These are phyloP conservation scores for Populus simonii DNA, from an alignment of 345 rosid species.

Conservation along the genomic window DNA sequence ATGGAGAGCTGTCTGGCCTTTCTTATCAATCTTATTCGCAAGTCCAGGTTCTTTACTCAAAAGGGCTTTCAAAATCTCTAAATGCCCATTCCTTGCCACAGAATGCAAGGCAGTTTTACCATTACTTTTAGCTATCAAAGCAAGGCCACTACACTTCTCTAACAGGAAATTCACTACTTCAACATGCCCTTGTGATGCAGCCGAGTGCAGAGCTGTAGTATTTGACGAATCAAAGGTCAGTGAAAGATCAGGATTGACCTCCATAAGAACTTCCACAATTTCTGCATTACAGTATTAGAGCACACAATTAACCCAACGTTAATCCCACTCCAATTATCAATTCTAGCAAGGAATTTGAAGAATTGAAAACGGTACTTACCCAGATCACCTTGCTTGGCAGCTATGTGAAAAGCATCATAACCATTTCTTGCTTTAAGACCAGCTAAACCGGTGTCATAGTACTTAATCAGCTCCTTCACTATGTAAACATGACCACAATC, in stretches of 20 bases:
- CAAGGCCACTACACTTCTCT: constrained; percentile 55
- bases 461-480: constrained; percentile 60
- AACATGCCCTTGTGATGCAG: constrained; percentile 77
- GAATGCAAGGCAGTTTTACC: constrained; percentile 84
- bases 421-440: constrained; percentile 70
- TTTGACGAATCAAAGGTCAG: constrained; percentile 74
- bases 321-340: not conserved
- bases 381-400: constrained; percentile 79
- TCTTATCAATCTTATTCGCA: constrained; percentile 57
- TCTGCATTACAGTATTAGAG: constrained; percentile 35
- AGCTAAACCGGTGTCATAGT: constrained; percentile 55
- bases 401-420: constrained; percentile 82
- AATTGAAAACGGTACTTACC: constrained; percentile 37
- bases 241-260: constrained; percentile 57
- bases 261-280: constrained; percentile 59
- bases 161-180: constrained; percentile 62
- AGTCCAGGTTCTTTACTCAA: constrained; percentile 52
- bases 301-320: not conserved
- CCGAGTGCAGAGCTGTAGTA: constrained; percentile 75
- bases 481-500: constrained; percentile 61
- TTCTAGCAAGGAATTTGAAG: not conserved
- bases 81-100: constrained; percentile 82
- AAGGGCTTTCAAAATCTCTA: constrained; percentile 65
- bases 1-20: constrained; percentile 85
- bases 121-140: constrained; percentile 60